Percentiles rank a stretch among this genome's conserved stretches.
phyloP scores from a whole-genome alignment of 805 yeast species.

The Kuraishia ogatae region DNA sequence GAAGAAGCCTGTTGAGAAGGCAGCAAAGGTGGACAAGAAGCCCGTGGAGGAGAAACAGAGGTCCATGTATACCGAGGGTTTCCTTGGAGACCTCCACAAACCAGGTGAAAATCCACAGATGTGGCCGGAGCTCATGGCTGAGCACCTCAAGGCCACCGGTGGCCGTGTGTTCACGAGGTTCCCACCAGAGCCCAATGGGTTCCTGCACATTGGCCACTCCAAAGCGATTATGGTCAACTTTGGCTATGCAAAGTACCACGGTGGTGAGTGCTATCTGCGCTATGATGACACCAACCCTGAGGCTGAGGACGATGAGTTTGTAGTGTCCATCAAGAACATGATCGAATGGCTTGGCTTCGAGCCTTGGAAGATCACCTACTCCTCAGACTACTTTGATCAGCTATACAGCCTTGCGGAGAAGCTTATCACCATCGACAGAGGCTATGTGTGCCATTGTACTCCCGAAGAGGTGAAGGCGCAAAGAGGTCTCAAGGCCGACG shows the following conservation, averaged over 20 bases:
- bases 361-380: conserved; percentile 93
- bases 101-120: conserved; percentile 94
- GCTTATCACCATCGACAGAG: conserved; percentile 61
- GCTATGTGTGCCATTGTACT: conserved; percentile 90
- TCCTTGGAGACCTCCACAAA: conserved; percentile 88
- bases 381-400: conserved; percentile 89
- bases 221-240: conserved; percentile 97
- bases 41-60: conserved; percentile 24
- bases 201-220: conserved; percentile 93
- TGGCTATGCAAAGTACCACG: conserved; percentile 86
- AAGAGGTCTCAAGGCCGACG: conserved; percentile 88
- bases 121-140: conserved; percentile 74
- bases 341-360: conserved; percentile 89
- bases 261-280: conserved; percentile 86
- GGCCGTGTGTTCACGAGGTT: conserved; percentile 89
- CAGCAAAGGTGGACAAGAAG: conserved; percentile 18
- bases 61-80: conserved; percentile 92
- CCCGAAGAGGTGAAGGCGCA: conserved; percentile 83
- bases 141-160: conserved; percentile 68
- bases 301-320: conserved; percentile 91
- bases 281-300: conserved; percentile 98
- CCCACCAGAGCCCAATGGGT: conserved; percentile 99
- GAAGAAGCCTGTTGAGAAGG: conserved; percentile 29
- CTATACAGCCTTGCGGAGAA: conserved; percentile 84
- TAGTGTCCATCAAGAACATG: conserved; percentile 75